A percentile compares a stretch with the other conserved stretches of the same genome.
Evolutionary conservation across 2,329 filamentous ascomycete genomes (phyloP).

Genomic region (Aspergillus japonicus): DNA sequence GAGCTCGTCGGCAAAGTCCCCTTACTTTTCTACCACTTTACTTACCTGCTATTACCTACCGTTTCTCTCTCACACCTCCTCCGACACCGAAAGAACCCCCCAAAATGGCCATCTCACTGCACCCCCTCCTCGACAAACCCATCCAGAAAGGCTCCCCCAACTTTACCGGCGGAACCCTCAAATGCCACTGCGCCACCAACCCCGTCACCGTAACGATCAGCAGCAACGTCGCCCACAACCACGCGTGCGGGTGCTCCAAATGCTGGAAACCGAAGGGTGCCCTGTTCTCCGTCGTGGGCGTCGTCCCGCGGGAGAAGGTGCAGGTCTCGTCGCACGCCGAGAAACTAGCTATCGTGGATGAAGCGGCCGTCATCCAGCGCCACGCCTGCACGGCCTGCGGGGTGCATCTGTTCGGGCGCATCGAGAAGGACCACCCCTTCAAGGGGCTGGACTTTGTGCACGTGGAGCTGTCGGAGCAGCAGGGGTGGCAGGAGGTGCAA

Average conservation of each 20-base stretch:
- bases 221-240: constrained; percentile 65
- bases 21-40: too few relatives aligned
- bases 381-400: constrained; percentile 62
- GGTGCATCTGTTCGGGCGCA: constrained; percentile 63
- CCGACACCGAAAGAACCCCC: too few relatives aligned
- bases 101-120: constrained; percentile 47
- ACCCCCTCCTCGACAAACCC: constrained; percentile 64
- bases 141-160: constrained; percentile 54
- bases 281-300: constrained; percentile 64
- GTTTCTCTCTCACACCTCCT: too few relatives aligned
- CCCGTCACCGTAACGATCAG: constrained; percentile 59
- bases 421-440: constrained; percentile 65
- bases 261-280: constrained; percentile 68
- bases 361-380: constrained; percentile 58
- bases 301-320: constrained; percentile 57
- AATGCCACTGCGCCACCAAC: constrained; percentile 58
- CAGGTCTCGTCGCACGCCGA: constrained; percentile 56
- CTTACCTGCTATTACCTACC: too few relatives aligned
- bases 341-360: constrained; percentile 60
- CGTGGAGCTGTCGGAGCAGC: constrained; percentile 57
- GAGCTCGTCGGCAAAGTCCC: too few relatives aligned
- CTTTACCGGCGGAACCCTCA: constrained; percentile 61
- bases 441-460: constrained; percentile 70
- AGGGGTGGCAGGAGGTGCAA: constrained; percentile 70
- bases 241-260: constrained; percentile 69